phyloP scores from a whole-genome alignment of 495 filamentous ascomycete genomes.

The Hyaloscypha variabilis region DNA sequence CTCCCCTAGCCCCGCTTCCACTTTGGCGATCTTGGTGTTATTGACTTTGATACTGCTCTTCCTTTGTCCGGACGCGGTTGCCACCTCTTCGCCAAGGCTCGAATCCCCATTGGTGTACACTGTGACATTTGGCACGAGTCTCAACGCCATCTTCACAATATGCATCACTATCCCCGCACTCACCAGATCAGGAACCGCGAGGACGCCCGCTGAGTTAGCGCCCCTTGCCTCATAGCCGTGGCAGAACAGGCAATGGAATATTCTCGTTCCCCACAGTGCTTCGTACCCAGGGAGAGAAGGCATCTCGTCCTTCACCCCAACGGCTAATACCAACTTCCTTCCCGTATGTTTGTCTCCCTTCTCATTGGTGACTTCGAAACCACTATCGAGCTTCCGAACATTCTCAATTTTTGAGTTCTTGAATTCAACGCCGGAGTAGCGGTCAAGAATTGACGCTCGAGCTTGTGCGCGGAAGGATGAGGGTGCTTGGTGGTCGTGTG shows the following conservation, averaged over 20 bases:
- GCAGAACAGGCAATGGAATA: slow-evolving; percentile 49
- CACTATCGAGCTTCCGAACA: no score
- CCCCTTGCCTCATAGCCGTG: slow-evolving; percentile 47
- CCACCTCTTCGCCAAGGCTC: slow-evolving; percentile 14
- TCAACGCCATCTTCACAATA: slow-evolving; percentile 26
- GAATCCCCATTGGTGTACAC: slow-evolving; percentile 38
- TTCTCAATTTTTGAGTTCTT: no score
- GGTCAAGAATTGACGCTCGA: no score
- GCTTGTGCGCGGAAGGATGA: no score
- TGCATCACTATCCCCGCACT: slow-evolving; percentile 22
- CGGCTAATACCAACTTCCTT: no score
- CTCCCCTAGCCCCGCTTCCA: neutral
- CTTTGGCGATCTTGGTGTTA: neutral
- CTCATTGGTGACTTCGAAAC: no score
- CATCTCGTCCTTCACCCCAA: neutral
- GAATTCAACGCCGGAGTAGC: no score
- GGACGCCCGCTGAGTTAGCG: slow-evolving; percentile 35
- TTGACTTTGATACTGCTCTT: no score
- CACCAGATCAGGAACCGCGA: slow-evolving; percentile 34
- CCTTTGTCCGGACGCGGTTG: no score
- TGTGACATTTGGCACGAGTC: slow-evolving; percentile 29
- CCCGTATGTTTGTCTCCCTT: no score
- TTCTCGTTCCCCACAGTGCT: slow-evolving; percentile 7
- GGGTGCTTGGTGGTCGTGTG: no score
- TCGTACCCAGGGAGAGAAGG: slow-evolving; percentile 5